phyloP scores from a whole-genome alignment of 495 filamentous ascomycete genomes.

The Trichocladium uniseriatum region DNA sequence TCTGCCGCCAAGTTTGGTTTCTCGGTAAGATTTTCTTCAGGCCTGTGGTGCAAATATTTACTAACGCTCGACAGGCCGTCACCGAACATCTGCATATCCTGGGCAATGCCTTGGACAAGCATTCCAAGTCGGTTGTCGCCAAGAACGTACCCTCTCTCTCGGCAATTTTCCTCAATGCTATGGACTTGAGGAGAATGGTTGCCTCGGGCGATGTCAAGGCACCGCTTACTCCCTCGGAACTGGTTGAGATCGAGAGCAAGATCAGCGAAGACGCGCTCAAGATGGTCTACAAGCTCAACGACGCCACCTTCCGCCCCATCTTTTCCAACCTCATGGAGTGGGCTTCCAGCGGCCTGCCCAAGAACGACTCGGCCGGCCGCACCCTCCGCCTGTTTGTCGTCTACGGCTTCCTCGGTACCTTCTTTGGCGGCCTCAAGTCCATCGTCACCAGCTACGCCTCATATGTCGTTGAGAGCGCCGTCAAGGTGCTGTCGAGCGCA shows the following conservation, averaged over 20 bases:
- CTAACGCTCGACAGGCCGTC: constrained; percentile 41
- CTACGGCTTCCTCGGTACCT: constrained; percentile 66
- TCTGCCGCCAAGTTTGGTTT: constrained; percentile 50
- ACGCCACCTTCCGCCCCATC: constrained; percentile 89
- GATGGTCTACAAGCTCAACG: constrained; percentile 94
- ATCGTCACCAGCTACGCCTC: constrained; percentile 86
- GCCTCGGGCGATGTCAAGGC: constrained; percentile 18
- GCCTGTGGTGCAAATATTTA: neutral
- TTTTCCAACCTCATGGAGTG: constrained; percentile 77
- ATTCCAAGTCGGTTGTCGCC: constrained; percentile 62
- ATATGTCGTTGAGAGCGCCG: constrained; percentile 68
- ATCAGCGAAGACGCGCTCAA: constrained; percentile 63
- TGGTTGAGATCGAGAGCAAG: constrained; percentile 47
- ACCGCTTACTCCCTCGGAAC: constrained; percentile 8
- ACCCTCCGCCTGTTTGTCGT: constrained; percentile 53
- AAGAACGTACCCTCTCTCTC: constrained; percentile 61
- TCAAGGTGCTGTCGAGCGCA: constrained; percentile 48
- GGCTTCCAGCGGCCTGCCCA: constrained; percentile 49
- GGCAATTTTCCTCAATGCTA: constrained; percentile 56
- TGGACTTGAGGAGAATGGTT: constrained; percentile 59
- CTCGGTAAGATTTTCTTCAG: constrained; percentile 36
- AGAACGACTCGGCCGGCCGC: constrained; percentile 47
- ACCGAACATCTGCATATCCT: constrained; percentile 58
- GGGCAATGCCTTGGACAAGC: constrained; percentile 58
- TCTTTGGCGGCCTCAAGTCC: constrained; percentile 82